These are phyloP conservation scores for Turritis glabra DNA, from an alignment of 345 rosid species.

Conservation along the genomic window DNA sequence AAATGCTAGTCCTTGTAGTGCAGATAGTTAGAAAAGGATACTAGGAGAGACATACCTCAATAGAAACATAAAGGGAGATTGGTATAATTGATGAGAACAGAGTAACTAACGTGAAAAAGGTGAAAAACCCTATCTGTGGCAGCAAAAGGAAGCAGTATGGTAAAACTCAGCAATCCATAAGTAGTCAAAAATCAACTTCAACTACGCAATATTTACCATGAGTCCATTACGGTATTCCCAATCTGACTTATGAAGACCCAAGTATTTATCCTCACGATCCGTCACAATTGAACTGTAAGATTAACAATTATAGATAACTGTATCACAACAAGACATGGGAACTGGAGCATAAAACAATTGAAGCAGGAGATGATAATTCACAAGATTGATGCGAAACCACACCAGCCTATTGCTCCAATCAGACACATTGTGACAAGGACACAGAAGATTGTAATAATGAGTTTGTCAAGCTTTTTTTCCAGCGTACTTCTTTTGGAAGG, in stretches of 20 bases:
- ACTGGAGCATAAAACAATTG: constrained; percentile 4
- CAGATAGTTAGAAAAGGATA: constrained; percentile 11
- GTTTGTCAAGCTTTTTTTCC: constrained; percentile 99
- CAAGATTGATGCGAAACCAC: constrained; percentile 28
- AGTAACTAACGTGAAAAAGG: constrained; percentile 88
- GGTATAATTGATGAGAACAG: constrained; percentile 95
- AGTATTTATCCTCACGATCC: constrained; percentile 63
- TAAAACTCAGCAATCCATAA: constrained; percentile 6
- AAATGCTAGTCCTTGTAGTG: background rate
- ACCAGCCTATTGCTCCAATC: constrained; percentile 96
- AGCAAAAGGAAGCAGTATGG: constrained; percentile 32
- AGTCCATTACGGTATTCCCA: constrained; percentile 77
- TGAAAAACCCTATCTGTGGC: constrained; percentile 71
- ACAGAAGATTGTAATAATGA: constrained; percentile 81
- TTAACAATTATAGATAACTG: constrained; percentile 34
- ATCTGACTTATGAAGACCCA: constrained; percentile 55
- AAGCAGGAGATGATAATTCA: constrained; percentile 16
- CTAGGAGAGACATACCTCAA: constrained; percentile 64
- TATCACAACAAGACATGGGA: constrained; percentile 13
- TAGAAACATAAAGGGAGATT: constrained; percentile 94
- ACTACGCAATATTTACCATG: constrained; percentile 51
- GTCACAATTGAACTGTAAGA: constrained; percentile 86
- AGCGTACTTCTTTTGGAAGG: constrained; percentile 99
- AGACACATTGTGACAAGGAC: constrained; percentile 87
- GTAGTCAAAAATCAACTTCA: constrained; percentile 26